A percentile compares a stretch with the other conserved stretches of the same genome.
These are phyloP conservation scores for Cylindrotheca fusiformis DNA, from an alignment of 108 stramenopile species.

Conservation along the genomic window DNA sequence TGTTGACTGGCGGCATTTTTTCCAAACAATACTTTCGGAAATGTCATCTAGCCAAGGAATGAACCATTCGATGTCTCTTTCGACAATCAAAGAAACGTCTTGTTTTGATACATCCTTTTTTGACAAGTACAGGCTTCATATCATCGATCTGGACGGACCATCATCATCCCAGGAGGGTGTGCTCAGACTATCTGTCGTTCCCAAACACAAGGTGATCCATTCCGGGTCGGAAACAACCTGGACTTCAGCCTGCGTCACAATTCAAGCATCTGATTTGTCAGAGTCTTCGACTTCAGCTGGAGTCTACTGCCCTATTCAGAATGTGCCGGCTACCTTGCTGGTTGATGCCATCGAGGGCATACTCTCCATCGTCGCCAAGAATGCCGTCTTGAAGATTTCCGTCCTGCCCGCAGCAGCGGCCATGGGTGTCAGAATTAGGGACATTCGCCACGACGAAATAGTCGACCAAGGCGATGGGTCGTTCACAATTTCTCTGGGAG, in stretches of 20 bases:
- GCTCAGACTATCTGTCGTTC: not conserved
- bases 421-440: constrained; percentile 29
- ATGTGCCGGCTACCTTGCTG: constrained; percentile 15
- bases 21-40: no score
- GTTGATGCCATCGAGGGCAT: constrained; percentile 70
- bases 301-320: not conserved
- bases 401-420: constrained; percentile 21
- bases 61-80: no score
- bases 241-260: not conserved
- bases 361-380: constrained; percentile 47
- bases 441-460: constrained; percentile 44
- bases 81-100: no score
- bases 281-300: not conserved
- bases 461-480: constrained; percentile 27
- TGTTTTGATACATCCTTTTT: no score
- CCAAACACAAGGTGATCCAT: not conserved
- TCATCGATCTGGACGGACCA: no score
- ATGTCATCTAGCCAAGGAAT: no score
- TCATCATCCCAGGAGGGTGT: not conserved
- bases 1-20: no score
- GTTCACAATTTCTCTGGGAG: constrained; percentile 40
- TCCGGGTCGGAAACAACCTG: not conserved
- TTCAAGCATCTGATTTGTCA: not conserved
- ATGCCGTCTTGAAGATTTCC: constrained; percentile 33
- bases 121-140: no score